phyloP scores from a whole-genome alignment of 2,329 filamentous ascomycete species.

The Cytospora piceae region DNA sequence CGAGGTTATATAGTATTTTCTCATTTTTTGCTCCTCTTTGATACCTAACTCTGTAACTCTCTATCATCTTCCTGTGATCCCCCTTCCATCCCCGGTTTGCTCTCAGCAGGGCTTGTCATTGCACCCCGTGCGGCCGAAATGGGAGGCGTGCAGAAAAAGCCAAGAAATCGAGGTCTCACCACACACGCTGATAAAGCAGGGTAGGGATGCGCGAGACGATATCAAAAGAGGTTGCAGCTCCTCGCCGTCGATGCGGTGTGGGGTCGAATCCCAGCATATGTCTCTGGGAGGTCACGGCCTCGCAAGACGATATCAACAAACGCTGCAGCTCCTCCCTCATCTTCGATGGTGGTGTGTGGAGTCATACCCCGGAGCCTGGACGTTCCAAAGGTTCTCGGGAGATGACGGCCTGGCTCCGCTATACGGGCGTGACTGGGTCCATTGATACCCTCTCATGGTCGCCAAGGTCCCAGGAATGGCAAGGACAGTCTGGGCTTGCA shows the following conservation, averaged over 20 bases:
- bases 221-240: not conserved
- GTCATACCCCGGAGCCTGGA: not conserved
- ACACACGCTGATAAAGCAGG: not conserved
- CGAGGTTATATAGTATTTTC: not conserved
- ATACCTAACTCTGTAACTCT: not conserved
- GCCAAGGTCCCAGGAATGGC: not conserved
- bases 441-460: not conserved
- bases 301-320: not conserved
- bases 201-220: not conserved
- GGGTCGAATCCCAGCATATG: not conserved
- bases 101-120: not conserved
- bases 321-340: not conserved
- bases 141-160: not conserved
- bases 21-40: not conserved
- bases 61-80: not conserved
- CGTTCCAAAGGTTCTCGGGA: not conserved
- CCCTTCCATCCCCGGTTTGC: not conserved
- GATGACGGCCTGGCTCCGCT: not conserved
- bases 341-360: not conserved
- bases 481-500: not conserved
- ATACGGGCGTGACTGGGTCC: not conserved
- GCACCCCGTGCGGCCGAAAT: not conserved
- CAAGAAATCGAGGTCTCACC: not conserved
- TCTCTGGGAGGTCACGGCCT: not conserved
- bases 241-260: not conserved